A percentile compares a stretch with the other conserved stretches of the same genome.
These are phyloP conservation scores for Tephrocybe sp. DNA, from an alignment of 768 basidiomycete genomes.

Conservation along the genomic window DNA sequence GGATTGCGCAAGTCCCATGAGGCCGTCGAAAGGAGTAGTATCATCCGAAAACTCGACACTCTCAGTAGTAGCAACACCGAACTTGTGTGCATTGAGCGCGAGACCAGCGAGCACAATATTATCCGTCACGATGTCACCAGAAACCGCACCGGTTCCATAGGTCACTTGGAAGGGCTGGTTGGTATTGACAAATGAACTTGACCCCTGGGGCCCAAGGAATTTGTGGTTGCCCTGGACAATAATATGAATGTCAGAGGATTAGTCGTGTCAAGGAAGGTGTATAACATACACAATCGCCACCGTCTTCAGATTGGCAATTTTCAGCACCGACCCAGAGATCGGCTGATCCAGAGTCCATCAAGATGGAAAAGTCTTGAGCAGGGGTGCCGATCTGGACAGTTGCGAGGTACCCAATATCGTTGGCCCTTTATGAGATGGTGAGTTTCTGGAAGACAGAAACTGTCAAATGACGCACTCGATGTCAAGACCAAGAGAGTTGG, in stretches of 20 bases:
- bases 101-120: conserved; percentile 64
- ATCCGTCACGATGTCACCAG: conserved; percentile 63
- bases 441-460: background rate
- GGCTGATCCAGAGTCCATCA: conserved; percentile 72
- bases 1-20: conserved; percentile 77
- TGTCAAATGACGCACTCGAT: conserved; percentile 52
- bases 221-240: conserved; percentile 52
- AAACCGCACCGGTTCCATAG: conserved; percentile 70
- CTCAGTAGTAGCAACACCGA: conserved; percentile 65
- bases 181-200: conserved; percentile 59
- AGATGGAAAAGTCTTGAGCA: conserved; percentile 48
- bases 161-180: conserved; percentile 52
- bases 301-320: conserved; percentile 42
- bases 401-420: conserved; percentile 53
- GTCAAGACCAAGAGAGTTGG: conserved; percentile 61
- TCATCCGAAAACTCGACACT: conserved; percentile 56
- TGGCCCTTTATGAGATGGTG: conserved; percentile 24
- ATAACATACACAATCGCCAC: conserved; percentile 39
- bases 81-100: conserved; percentile 52
- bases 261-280: background rate
- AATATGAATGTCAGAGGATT: background rate
- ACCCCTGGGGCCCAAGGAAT: conserved; percentile 60
- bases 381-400: conserved; percentile 68
- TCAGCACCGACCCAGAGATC: conserved; percentile 67
- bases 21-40: conserved; percentile 58